Percentiles rank a stretch among this genome's conserved stretches.
These are phyloP conservation scores for Mycosphaerelloides madeirae DNA, from an alignment of 2,329 filamentous ascomycete genomes.

Conservation along the genomic window DNA sequence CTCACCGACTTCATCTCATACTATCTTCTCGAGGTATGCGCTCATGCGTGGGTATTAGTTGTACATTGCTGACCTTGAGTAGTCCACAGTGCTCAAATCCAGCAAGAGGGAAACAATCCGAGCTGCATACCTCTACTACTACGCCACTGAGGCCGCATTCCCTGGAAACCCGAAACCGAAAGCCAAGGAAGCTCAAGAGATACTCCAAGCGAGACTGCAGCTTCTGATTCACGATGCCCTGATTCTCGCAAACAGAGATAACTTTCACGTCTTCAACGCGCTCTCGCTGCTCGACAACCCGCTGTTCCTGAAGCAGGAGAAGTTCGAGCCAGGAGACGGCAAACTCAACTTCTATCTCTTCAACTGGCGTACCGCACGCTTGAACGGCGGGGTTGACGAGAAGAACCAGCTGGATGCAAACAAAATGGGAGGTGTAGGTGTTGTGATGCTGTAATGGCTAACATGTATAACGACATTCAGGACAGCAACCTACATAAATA, in stretches of 20 bases:
- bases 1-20: constrained; percentile 98
- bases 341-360: constrained; percentile 96
- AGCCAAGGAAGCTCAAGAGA: constrained; percentile 49
- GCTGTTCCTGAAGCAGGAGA: constrained; percentile 87
- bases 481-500: no score
- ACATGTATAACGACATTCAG: no score
- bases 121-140: constrained; percentile 96
- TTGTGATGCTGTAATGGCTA: constrained; percentile 66
- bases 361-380: constrained; percentile 87
- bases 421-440: constrained; percentile 77
- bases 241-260: constrained; percentile 74
- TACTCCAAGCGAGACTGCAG: constrained; percentile 76
- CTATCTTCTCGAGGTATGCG: constrained; percentile 69
- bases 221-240: constrained; percentile 76
- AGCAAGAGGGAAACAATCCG: constrained; percentile 69
- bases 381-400: constrained; percentile 77
- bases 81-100: constrained; percentile 80
- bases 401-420: constrained; percentile 73
- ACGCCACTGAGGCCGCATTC: constrained; percentile 78
- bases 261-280: constrained; percentile 96
- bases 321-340: constrained; percentile 91
- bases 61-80: constrained; percentile 9
- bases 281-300: constrained; percentile 90
- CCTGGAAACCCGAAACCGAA: constrained; percentile 30
- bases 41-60: not conserved